Evolutionary conservation across 2,329 filamentous ascomycete species (phyloP).

Genomic region (Bipolaris bicolor): DNA sequence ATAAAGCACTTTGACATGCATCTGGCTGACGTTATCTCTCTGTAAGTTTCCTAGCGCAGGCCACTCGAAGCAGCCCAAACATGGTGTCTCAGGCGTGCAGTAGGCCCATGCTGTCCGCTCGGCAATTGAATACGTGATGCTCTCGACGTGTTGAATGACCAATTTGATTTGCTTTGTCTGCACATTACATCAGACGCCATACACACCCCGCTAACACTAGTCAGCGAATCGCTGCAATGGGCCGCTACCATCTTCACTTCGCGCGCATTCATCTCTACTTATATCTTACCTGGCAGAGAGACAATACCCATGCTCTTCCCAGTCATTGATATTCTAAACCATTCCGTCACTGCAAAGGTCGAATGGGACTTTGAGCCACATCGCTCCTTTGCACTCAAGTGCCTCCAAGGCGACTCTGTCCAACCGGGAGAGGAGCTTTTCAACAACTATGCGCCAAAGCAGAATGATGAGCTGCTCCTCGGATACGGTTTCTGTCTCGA

Average conservation of each 20-base stretch:
- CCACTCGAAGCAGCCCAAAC: not conserved
- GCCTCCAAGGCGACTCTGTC: constrained; percentile 45
- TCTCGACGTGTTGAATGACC: not conserved
- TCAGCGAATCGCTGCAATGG: constrained; percentile 57
- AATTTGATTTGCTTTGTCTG: not conserved
- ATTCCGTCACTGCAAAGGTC: constrained; percentile 54
- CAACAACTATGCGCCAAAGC: constrained; percentile 62
- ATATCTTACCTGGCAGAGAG: constrained; percentile 36
- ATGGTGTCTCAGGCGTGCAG: not conserved
- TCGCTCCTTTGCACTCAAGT: constrained; percentile 48
- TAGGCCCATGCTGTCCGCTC: not conserved
- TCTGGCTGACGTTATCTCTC: constrained; percentile 24
- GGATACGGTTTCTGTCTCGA: constrained; percentile 60
- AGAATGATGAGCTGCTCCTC: constrained; percentile 59
- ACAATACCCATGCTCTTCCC: constrained; percentile 55
- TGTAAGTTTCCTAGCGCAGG: constrained; percentile 31
- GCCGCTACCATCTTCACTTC: constrained; percentile 60
- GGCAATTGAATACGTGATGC: constrained; percentile 2
- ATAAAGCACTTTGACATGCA: constrained; percentile 24
- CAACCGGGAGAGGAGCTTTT: constrained; percentile 52
- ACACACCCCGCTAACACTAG: constrained; percentile 22
- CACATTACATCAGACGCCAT: constrained; percentile 1
- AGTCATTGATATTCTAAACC: constrained; percentile 58
- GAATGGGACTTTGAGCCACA: constrained; percentile 51
- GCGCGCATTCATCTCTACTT: constrained; percentile 56